Evolutionary conservation across 306 rosid genomes (phyloP).

Genomic region (Medicago ruthenica): DNA sequence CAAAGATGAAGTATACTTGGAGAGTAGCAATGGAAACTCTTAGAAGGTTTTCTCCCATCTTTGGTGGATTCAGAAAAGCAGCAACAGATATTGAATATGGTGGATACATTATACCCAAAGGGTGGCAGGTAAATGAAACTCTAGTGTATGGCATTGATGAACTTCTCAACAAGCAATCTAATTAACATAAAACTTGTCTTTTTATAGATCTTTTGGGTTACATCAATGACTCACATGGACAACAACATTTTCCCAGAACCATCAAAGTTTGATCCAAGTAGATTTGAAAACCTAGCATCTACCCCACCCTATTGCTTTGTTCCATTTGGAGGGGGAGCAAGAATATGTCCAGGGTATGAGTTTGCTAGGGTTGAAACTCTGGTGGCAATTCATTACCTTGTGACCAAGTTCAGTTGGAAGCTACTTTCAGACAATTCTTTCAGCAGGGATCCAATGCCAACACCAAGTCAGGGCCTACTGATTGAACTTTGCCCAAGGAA

Average conservation of each 20-base stretch:
- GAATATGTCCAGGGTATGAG: constrained; percentile 77
- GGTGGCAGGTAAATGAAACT: constrained; percentile 79
- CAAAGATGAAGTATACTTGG: constrained; percentile 91
- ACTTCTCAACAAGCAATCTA: constrained; percentile 13
- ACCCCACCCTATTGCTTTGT: constrained; percentile 66
- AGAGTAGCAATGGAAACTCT: constrained; percentile 76
- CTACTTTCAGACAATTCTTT: constrained; percentile 59
- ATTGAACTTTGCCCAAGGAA: constrained; percentile 56
- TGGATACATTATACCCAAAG: constrained; percentile 77
- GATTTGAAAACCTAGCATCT: constrained; percentile 67
- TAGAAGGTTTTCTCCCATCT: constrained; percentile 68
- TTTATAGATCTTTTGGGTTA: constrained; percentile 72
- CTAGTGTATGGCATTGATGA: background rate
- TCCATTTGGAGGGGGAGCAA: constrained; percentile 75
- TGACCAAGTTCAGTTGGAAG: constrained; percentile 75
- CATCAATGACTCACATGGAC: constrained; percentile 78
- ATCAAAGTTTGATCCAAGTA: constrained; percentile 71
- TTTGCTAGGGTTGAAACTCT: constrained; percentile 71
- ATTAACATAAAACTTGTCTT: background rate
- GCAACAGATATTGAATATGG: constrained; percentile 60
- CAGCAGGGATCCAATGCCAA: constrained; percentile 65
- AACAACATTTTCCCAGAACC: constrained; percentile 62
- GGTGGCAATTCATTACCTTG: constrained; percentile 67
- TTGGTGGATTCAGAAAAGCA: constrained; percentile 66
- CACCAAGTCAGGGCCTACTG: constrained; percentile 66